Evolutionary conservation across 2,329 filamentous ascomycete genomes (phyloP).

Genomic region (Monosporascus sp.): DNA sequence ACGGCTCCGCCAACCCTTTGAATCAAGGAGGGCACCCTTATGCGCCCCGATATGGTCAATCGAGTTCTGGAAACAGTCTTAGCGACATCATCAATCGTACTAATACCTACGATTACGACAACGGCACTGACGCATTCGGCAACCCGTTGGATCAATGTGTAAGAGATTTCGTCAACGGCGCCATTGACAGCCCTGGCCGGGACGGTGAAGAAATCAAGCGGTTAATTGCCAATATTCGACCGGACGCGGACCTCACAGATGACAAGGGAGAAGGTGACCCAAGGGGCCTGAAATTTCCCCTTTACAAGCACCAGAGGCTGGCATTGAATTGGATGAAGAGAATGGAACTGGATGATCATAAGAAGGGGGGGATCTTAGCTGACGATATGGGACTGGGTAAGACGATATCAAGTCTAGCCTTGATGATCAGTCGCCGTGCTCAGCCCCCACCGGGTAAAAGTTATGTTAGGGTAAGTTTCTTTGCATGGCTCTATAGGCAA

Average conservation of each 20-base stretch:
- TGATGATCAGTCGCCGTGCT: constrained; percentile 51
- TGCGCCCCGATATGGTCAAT: not conserved
- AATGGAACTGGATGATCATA: constrained; percentile 65
- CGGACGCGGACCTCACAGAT: constrained; percentile 59
- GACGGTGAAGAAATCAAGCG: constrained; percentile 62
- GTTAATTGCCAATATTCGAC: constrained; percentile 66
- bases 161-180: constrained; percentile 28
- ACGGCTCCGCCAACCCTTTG: constrained; percentile 2
- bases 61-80: constrained; percentile 18
- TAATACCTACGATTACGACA: constrained; percentile 29
- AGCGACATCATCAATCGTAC: constrained; percentile 33
- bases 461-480: constrained; percentile 20
- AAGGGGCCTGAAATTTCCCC: constrained; percentile 56
- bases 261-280: constrained; percentile 65
- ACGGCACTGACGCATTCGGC: constrained; percentile 30
- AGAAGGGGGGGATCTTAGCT: constrained; percentile 71
- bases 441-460: constrained; percentile 51
- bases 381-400: constrained; percentile 84
- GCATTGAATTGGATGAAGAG: constrained; percentile 71
- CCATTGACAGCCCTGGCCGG: constrained; percentile 32
- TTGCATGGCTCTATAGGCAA: not conserved
- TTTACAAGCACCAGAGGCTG: constrained; percentile 80
- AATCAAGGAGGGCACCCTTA: constrained; percentile 16
- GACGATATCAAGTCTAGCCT: constrained; percentile 74
- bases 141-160: constrained; percentile 29